Conservation (phyloP, 78 protist genomes). For the Emiliania huxleyi region DNA sequence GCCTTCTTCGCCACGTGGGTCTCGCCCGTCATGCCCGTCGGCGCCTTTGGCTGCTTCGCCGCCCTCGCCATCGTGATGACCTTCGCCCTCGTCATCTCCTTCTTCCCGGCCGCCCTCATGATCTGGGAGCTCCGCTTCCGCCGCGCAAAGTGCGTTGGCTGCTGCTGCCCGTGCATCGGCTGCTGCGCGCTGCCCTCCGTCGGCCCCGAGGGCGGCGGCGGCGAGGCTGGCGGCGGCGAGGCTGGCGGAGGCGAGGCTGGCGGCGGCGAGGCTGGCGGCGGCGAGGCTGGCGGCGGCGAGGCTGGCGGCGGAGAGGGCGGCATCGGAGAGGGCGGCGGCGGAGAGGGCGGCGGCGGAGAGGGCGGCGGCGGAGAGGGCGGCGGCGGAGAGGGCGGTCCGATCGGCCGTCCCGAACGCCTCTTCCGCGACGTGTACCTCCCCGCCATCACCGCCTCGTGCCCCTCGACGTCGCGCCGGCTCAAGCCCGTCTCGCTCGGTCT, state of each 20-base stretch:
- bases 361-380: too few relatives aligned
- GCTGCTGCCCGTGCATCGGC: not conserved
- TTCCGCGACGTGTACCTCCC: not conserved
- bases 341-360: too few relatives aligned
- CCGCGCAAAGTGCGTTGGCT: not conserved
- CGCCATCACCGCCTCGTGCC: not conserved
- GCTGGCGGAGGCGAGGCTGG: too few relatives aligned
- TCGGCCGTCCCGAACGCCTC: not conserved
- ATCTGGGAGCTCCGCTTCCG: not conserved
- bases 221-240: not conserved
- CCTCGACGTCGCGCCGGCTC: not conserved
- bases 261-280: too few relatives aligned
- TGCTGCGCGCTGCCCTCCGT: not conserved
- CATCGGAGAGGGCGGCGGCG: not conserved
- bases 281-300: too few relatives aligned
- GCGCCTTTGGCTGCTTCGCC: conserved; percentile 23
- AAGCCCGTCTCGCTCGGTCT: not conserved
- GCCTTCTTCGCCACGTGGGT: conserved; percentile 38
- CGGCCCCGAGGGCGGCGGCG: not conserved
- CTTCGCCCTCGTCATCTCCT: conserved; percentile 6
- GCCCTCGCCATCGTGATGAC: not conserved
- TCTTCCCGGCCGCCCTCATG: conserved; percentile 25
- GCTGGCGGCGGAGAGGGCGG: too few relatives aligned
- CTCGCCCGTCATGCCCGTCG: conserved; percentile 37
- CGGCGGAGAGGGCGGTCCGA: not conserved